These are phyloP conservation scores for Stagonosporopsis chrysanthemi DNA, from an alignment of 2,329 filamentous ascomycete genomes.

Conservation along the genomic window DNA sequence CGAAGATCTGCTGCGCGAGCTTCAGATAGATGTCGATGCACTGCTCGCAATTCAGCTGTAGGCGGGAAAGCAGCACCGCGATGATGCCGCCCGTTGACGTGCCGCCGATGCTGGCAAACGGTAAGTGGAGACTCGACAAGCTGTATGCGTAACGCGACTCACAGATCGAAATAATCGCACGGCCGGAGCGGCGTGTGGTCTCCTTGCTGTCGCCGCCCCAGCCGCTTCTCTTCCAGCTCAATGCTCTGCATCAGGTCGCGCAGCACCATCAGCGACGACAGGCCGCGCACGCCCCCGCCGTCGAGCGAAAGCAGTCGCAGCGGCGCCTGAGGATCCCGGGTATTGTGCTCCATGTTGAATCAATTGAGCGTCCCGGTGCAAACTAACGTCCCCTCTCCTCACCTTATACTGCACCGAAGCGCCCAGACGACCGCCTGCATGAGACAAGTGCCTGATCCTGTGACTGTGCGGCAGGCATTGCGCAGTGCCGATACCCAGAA, in stretches of 20 bases:
- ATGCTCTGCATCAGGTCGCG: constrained; percentile 52
- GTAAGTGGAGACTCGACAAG: background rate
- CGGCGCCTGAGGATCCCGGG: background rate
- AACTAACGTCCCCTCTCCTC: too few species aligned
- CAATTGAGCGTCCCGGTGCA: too few species aligned
- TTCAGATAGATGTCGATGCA: constrained; percentile 50
- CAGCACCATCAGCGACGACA: constrained; percentile 41
- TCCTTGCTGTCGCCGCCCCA: constrained; percentile 37
- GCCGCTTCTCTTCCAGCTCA: constrained; percentile 47
- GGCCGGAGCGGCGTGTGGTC: constrained; percentile 44
- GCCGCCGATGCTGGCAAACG: constrained; percentile 39
- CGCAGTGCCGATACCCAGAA: too few species aligned
- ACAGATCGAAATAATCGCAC: constrained; percentile 52
- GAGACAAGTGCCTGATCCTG: too few species aligned
- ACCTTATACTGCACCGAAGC: too few species aligned
- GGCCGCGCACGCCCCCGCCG: constrained; percentile 5
- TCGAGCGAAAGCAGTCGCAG: constrained; percentile 6
- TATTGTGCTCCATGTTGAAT: background rate
- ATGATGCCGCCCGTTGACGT: constrained; percentile 53
- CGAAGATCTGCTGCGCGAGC: constrained; percentile 49
- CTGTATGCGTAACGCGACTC: constrained; percentile 3
- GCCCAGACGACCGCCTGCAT: too few species aligned
- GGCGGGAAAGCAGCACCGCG: constrained; percentile 50
- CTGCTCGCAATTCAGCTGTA: constrained; percentile 47
- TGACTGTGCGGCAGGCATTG: too few species aligned